Percentiles rank a stretch among this genome's conserved stretches.
phyloP scores from a whole-genome alignment of 73 alveolate genomes.

The Effrenium voratum region DNA sequence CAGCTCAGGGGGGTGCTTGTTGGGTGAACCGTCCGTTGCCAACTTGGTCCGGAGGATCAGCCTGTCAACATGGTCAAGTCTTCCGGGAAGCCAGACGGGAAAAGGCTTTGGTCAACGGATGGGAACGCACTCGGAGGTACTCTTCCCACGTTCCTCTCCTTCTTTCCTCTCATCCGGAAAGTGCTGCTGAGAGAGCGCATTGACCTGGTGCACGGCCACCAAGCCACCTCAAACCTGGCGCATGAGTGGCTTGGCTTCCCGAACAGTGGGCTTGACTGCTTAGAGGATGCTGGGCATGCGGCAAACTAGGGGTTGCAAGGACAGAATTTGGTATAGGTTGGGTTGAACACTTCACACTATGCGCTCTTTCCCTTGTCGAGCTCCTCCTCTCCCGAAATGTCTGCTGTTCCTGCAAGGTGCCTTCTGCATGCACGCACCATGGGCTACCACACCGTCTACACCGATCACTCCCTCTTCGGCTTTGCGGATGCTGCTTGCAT shows the following conservation, averaged over 20 bases:
- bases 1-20: too few species aligned
- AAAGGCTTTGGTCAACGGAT: neutral
- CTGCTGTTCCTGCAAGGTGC: neutral
- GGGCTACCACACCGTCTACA: constrained; percentile 96
- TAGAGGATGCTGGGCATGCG: neutral
- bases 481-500: constrained; percentile 98
- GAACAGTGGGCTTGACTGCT: neutral
- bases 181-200: constrained; percentile 98
- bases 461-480: constrained; percentile 99
- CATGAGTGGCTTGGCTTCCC: constrained; percentile 60
- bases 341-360: neutral
- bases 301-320: neutral
- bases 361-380: neutral
- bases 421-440: constrained; percentile 91
- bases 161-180: constrained; percentile 94
- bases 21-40: neutral
- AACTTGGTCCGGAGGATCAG: neutral
- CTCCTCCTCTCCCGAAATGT: neutral
- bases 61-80: neutral
- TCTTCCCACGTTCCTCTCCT: constrained; percentile 94
- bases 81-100: neutral
- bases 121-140: constrained; percentile 9
- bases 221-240: constrained; percentile 95
- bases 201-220: constrained; percentile 99
- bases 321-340: neutral